Base-by-base conservation (phyloP, 352 stramenopile genomes). In the Pilasporangium apinafurcum region DNA sequence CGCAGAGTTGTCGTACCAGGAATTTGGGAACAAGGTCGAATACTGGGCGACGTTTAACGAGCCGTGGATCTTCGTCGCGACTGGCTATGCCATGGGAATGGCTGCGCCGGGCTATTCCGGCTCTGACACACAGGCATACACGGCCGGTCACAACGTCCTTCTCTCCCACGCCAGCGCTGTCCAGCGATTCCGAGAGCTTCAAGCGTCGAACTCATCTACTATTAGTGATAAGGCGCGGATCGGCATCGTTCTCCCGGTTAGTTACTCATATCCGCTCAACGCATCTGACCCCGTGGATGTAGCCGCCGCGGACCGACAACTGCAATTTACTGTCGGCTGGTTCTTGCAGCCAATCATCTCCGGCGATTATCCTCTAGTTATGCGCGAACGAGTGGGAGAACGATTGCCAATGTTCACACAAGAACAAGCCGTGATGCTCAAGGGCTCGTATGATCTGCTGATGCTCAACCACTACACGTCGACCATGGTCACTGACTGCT, bases 11-110 rank as follows among this genome's bases (percentile, higher is more conserved):
- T 92, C 83, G 44, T 98, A 97, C 60, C 50, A 72, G 12, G 70
- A 83, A 30, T 98, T 96, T 69, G 94, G 93, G 34, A 56, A 76
- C 45, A 84, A 94, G 39, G 84, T 98, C 13, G 85, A 93, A 48
- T 83, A 81, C 45, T 99, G 94, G 94, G 83, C 96, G 13, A 98
- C 94, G 3, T 90, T 98, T 44, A 98, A 98, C 51, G 95, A 98
- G 62, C 72, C 89, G 12, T 92, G 83, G 68, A 92, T 70, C 7
- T 83, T 97, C 29, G 74, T 79, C 17, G 83, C 84, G 18, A 59
- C 83, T 24, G 92, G 81, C 16, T 98, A 98, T 58, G 77, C 80
- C 41, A 83, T 72, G 33, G 87, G 85, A 37, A 44, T 59, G 29
- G 58, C 58, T 17, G 68, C 66, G 21, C 61, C 66, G 0, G 62